These are phyloP conservation scores for Thuidium tamariscinum DNA, from an alignment of 225 moss, liverwort and hornwort species.

Conservation along the genomic window DNA sequence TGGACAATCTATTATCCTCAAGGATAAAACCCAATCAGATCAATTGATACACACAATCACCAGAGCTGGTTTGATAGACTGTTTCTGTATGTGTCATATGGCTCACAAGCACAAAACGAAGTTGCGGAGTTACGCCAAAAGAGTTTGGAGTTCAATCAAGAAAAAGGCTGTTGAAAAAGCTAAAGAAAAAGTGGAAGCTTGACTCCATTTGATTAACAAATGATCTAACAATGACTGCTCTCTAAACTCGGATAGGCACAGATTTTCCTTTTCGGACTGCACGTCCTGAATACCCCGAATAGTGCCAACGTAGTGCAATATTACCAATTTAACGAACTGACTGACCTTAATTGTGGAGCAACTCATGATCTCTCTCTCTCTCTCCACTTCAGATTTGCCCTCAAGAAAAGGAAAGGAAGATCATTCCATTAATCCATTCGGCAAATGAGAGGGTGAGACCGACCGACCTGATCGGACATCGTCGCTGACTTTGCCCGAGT, in stretches of 20 bases:
- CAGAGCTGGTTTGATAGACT: not conserved
- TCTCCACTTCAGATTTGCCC: not conserved
- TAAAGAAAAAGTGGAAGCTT: not conserved
- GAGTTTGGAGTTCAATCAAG: not conserved
- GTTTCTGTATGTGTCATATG: not conserved
- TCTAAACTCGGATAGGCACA: not conserved
- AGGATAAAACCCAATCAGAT: not conserved
- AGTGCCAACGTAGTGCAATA: not conserved
- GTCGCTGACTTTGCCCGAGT: slow-evolving; percentile 56
- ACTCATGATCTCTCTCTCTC: not conserved
- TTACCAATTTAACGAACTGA: too few relatives aligned
- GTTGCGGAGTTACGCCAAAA: not conserved
- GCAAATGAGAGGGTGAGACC: not conserved
- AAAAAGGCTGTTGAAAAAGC: not conserved
- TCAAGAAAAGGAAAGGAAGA: not conserved
- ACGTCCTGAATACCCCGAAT: not conserved
- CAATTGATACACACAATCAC: not conserved
- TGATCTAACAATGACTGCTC: not conserved
- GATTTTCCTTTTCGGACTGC: too few relatives aligned
- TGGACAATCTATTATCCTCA: not conserved
- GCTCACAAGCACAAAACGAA: not conserved
- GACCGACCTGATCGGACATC: slow-evolving; percentile 65
- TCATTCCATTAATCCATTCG: not conserved
- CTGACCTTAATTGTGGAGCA: not conserved
- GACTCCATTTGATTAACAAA: not conserved